Evolutionary conservation across 352 stramenopile species (phyloP), one percentile per base, ranked within the genome.

Genomic region (Pythium plurisporium): DNA sequence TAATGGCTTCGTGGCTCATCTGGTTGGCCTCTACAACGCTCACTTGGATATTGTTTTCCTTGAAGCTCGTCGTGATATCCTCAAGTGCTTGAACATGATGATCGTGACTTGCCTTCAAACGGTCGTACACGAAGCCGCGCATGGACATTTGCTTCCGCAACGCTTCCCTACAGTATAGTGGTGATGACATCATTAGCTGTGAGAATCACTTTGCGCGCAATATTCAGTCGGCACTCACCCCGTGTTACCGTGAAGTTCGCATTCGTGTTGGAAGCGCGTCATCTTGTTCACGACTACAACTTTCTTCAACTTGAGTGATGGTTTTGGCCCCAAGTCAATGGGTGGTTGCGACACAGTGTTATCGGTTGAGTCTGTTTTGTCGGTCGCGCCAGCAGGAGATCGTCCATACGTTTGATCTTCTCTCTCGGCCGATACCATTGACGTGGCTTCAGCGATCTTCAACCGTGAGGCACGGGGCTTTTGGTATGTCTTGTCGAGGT

Each of bases 141-240:
- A 95, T 92, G 2, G 85, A 95, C 85, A 95, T 93, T 72, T 95
- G 82, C 73, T 95, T 95, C 23, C 84, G 79, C 41, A 95, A 59
- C 20, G 81, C 83, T 64, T 95, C 85, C n/a, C 82, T 93, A 40
- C 37, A 37, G 19, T 57, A 42, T n/a, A n/a, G n/a, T n/a, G n/a
- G n/a, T 15, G 17, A 29, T 5, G 31, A 47, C 22, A 47, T 47
- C 22, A 47, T 33, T 19, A 51, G 30, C 15, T 43, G 37, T 26
- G 29, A 33, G 22, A 45, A 19, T 20, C 1, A 44, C 23, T 23
- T 27, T 7, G 23, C 38, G 17, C 14, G 6, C 38, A 26, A n/a
- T n/a, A n/a, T n/a, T 7, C 17, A 61, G 9, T 56, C 7, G 36
- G 22, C 22, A 70, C 79, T 37, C 67, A 91, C 82, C 82, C 82